These are phyloP conservation scores for Gymnopilus junonius DNA, from an alignment of 768 basidiomycete genomes.

Conservation along the genomic window DNA sequence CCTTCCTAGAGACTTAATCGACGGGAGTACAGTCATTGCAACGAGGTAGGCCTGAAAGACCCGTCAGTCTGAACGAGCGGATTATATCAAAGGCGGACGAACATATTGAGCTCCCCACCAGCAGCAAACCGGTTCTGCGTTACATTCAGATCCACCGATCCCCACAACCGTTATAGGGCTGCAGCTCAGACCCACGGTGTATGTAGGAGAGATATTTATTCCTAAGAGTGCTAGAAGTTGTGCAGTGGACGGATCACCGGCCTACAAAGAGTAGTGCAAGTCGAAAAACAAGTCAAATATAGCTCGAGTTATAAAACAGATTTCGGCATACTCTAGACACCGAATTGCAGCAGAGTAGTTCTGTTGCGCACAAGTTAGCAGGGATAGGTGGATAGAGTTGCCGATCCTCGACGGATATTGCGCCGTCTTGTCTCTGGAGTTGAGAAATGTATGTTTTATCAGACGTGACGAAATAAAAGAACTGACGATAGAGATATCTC, in stretches of 20 bases:
- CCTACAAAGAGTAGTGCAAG: neutral
- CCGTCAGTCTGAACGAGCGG: neutral
- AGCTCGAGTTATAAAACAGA: neutral
- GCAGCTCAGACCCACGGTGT: conserved; percentile 1
- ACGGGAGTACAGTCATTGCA: neutral
- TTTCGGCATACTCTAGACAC: neutral
- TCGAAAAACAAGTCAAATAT: neutral
- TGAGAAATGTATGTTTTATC: neutral
- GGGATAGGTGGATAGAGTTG: neutral
- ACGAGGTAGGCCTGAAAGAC: neutral
- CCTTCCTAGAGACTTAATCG: too few species aligned
- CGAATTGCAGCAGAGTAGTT: conserved; percentile 2
- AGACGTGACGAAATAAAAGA: neutral
- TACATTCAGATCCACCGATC: neutral
- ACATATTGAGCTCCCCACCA: conserved; percentile 7
- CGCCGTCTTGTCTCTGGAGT: neutral
- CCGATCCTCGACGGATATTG: neutral
- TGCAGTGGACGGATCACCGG: neutral
- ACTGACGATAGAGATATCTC: neutral
- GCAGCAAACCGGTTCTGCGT: conserved; percentile 10
- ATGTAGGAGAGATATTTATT: neutral
- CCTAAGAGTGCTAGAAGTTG: conserved; percentile 4
- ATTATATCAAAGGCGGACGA: neutral
- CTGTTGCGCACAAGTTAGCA: neutral
- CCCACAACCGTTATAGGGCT: conserved; percentile 7